A percentile compares a stretch with the other conserved stretches of the same genome.
phyloP scores from a whole-genome alignment of 805 yeast genomes.

The Myxozyma vanderwaltii region DNA sequence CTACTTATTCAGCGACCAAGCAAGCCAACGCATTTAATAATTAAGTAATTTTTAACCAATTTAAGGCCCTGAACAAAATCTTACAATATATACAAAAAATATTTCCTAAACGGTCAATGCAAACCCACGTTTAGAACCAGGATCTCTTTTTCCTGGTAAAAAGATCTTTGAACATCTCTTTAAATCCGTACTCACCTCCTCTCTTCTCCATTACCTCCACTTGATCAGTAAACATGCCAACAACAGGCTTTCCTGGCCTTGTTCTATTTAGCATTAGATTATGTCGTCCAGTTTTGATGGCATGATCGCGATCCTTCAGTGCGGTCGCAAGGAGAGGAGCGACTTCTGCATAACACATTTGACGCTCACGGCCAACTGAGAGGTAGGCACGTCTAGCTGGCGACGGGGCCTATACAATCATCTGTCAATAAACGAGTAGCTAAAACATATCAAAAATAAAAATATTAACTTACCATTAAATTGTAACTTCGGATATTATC shows the following conservation, averaged over 20 bases:
- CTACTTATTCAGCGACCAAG: no score
- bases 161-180: constrained; percentile 30
- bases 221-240: constrained; percentile 22
- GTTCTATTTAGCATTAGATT: background rate
- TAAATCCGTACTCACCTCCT: constrained; percentile 33
- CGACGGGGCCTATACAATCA: constrained; percentile 27
- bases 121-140: background rate
- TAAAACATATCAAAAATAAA: no score
- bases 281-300: constrained; percentile 13
- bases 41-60: no score
- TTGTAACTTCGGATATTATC: constrained; percentile 32
- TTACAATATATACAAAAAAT: background rate
- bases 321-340: constrained; percentile 25
- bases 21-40: no score
- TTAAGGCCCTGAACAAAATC: no score
- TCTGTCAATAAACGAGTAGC: no score
- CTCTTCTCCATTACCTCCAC: constrained; percentile 30
- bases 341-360: constrained; percentile 29
- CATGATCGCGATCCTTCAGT: constrained; percentile 23
- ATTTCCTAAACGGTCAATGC: background rate
- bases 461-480: constrained; percentile 23
- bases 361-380: constrained; percentile 18
- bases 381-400: constrained; percentile 31
- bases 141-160: constrained; percentile 19
- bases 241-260: constrained; percentile 5